phyloP scores from a whole-genome alignment of 768 basidiomycete genomes.

The Tylopilus balloui region DNA sequence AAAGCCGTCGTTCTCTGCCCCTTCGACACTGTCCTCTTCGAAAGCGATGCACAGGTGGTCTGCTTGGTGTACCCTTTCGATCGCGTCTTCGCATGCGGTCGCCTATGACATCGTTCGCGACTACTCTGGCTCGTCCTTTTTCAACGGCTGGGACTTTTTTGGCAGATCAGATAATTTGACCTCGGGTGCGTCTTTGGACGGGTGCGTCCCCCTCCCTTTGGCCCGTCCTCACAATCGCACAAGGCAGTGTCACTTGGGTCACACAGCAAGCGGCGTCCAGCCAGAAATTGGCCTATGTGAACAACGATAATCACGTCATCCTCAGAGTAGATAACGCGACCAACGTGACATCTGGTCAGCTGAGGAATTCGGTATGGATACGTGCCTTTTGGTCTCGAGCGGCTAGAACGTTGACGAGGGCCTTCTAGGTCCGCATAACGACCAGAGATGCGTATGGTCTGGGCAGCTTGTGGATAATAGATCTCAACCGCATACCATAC shows the following conservation, averaged over 20 bases:
- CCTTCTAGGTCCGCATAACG: constrained; percentile 41
- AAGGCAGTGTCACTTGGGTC: constrained; percentile 64
- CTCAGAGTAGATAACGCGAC: constrained; percentile 72
- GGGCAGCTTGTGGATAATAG: constrained; percentile 46
- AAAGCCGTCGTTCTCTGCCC: background rate
- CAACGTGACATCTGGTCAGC: constrained; percentile 44
- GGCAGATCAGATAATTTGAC: constrained; percentile 47
- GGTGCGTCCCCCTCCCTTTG: background rate
- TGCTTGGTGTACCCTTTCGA: background rate
- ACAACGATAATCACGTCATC: constrained; percentile 58
- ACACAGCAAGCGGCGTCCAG: constrained; percentile 42
- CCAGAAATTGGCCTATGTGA: constrained; percentile 55
- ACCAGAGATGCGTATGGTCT: constrained; percentile 39
- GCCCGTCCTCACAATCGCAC: background rate
- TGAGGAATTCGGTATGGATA: constrained; percentile 54
- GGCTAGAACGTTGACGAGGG: background rate
- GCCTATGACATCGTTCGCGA: constrained; percentile 39
- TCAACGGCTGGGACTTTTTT: constrained; percentile 53
- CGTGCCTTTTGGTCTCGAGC: background rate
- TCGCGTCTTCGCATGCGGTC: constrained; percentile 1
- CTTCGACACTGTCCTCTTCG: background rate
- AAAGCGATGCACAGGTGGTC: constrained; percentile 12
- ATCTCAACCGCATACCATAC: constrained; percentile 42
- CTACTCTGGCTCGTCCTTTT: constrained; percentile 49
- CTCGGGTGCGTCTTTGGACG: constrained; percentile 30